Base-by-base conservation (phyloP, 257 asterid genomes). In the Penstemon eatonii region DNA sequence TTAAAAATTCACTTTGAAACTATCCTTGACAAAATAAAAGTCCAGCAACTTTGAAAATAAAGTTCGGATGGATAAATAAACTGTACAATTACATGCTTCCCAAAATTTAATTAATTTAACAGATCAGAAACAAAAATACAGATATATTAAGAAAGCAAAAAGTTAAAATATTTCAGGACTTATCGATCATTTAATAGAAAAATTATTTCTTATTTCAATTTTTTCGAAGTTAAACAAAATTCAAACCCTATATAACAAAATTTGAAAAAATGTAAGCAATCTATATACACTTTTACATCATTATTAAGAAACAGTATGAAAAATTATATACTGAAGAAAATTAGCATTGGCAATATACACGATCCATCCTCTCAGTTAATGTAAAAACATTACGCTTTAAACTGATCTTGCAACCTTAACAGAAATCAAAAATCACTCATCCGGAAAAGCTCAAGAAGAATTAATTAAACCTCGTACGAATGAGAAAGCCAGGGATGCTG, bases 401-500 rank as follows among this genome's bases (percentile, higher is more conserved):
- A 47, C 18, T 45, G 53, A 63, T 40, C 46, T 57, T 56, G 67
- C 9, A 47, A 50, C 36, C 10, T 50, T 47, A 15, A 60, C 15
- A 39, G 25, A 5, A 7, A 37, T 40, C 5, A 33, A 61, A 38
- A 43, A 15, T 19, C 46, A 12, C 53, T 37, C 25, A 37, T 46
- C 43, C 5, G 25, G 56, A 42, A 55, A 63, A 59, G 42, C 52
- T 73, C 81, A 54, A 11, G 50, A 78, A 57, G 83, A 63, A 69
- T 60, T 53, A 44, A 75, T 82, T 56, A 43, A 63, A 71, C 3
- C 25, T 76, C 63, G 10, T 84, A 87, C 0, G 68, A 37, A 59
- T 66, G 77, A 37, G 87, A 80, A 67, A 92, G 86, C 98, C 98
- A 92, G 8, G 96, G 95, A 70, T 92, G 98, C 56, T 64, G 59